Evolutionary conservation across 2,329 filamentous ascomycete species (phyloP), one percentile per base, ranked within the genome.

Genomic region (Didymella keratinophila): DNA sequence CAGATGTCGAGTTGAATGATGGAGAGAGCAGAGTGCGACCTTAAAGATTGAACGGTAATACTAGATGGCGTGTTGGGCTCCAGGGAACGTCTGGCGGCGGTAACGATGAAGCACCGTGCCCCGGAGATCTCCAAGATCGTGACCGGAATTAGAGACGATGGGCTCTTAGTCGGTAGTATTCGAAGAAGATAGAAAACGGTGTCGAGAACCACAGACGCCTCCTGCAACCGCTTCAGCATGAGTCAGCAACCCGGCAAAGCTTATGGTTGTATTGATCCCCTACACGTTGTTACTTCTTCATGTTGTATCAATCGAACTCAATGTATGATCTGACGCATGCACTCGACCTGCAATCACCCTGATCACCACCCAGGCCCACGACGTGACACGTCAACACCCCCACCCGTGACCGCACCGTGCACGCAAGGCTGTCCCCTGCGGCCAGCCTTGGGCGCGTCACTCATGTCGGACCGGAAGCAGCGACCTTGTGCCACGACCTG

Each of bases 371-470:
- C n/a, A 21, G 28, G 9, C 27, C 23, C 3, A 44, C 36, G 41
- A 20, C n/a, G 28, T 28, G 50, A 46, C 41, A 23, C 47, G 43
- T 34, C 34, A 41, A 41, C 18, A 45, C 32, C 23, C 34, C 10
- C n/a, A n/a, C n/a, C 14, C 8, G 42, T 23, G 36, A 42, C 16
- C 23, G 52, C 43, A 42, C 30, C 12, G 12, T 18, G 42, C 21
- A 39, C 23, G 36, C 52, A 30, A 54, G 52, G 52, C 36, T 54
- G 44, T 36, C 30, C 44, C 51, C 44, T 54, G 52, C 43, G 42
- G 44, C 5, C 30, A 25, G 34, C 25, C 44, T 36, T 16, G 32
- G 27, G 7, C 32, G 49, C 42, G 39, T 44, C 28, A 52, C 49
- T 46, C n/a, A 23, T 23, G 52, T 45, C 21, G 39, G 30, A 44